Percentiles rank a stretch among this genome's conserved stretches.
These are phyloP conservation scores for Penicillium sp. DNA, from an alignment of 2,329 filamentous ascomycete species.

Conservation along the genomic window DNA sequence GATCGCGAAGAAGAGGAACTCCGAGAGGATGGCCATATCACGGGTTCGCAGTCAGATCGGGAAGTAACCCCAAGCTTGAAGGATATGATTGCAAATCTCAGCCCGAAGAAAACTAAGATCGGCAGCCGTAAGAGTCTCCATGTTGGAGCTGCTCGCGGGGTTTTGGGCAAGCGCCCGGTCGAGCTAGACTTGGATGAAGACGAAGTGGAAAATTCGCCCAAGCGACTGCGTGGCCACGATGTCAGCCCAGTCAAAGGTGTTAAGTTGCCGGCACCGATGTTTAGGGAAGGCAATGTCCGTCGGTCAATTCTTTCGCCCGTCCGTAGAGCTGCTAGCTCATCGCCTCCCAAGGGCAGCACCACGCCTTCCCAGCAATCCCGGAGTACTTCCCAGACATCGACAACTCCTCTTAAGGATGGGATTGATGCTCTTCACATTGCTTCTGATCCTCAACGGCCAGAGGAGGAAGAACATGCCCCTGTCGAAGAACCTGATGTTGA, in stretches of 20 bases:
- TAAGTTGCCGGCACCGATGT: conserved; percentile 59
- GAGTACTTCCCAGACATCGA: conserved; percentile 35
- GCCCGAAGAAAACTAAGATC: conserved; percentile 61
- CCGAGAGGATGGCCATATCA: conserved; percentile 50
- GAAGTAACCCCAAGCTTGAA: conserved; percentile 60
- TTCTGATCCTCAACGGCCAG: conserved; percentile 32
- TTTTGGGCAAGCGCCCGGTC: conserved; percentile 64
- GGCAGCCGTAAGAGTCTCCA: conserved; percentile 67
- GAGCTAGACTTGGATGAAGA: conserved; percentile 62
- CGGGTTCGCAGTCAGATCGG: conserved; percentile 43
- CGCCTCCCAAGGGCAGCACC: conserved; percentile 33
- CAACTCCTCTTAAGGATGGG: conserved; percentile 29
- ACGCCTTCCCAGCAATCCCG: conserved; percentile 44
- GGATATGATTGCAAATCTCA: conserved; percentile 69
- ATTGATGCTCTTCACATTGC: conserved; percentile 17
- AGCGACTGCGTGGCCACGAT: conserved; percentile 62
- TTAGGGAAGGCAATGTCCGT: conserved; percentile 58
- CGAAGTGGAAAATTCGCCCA: conserved; percentile 48
- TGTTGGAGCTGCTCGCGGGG: conserved; percentile 62
- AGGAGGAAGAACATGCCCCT: conserved; percentile 40
- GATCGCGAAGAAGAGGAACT: conserved; percentile 55
- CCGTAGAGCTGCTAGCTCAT: conserved; percentile 31
- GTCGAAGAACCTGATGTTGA: conserved; percentile 41
- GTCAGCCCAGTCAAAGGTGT: conserved; percentile 70
- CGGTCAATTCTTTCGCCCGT: conserved; percentile 45